phyloP scores from a whole-genome alignment of 345 rosid genomes.

The Corymbia maculata region DNA sequence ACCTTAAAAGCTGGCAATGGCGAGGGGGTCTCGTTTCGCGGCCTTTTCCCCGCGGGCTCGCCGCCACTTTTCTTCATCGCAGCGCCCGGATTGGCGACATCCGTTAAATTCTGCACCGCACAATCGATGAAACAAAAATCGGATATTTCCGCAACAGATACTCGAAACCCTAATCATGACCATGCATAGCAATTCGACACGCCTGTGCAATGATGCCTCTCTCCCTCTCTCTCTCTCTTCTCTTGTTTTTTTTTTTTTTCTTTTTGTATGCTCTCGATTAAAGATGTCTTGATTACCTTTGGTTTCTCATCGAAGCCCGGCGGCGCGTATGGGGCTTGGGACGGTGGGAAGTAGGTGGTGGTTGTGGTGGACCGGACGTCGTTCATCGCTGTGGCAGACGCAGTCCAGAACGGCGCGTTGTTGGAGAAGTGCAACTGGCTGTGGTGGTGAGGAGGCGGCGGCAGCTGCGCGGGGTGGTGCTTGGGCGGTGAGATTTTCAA shows the following conservation, averaged over 20 bases:
- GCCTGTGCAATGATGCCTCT: background rate
- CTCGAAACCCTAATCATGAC: constrained; percentile 15
- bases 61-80: constrained; percentile 65
- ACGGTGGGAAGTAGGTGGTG: constrained; percentile 34
- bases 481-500: constrained; percentile 59
- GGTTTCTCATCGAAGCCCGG: constrained; percentile 26
- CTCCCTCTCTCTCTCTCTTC: background rate
- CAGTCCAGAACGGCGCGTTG: constrained; percentile 90
- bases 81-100: constrained; percentile 34
- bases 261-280: background rate
- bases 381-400: constrained; percentile 33
- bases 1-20: constrained; percentile 95
- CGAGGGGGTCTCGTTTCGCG: constrained; percentile 64
- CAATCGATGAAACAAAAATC: background rate
- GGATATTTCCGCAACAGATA: background rate
- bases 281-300: constrained; percentile 13
- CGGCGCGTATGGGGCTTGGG: constrained; percentile 42
- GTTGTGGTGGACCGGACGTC: constrained; percentile 40
- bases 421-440: constrained; percentile 78
- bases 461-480: constrained; percentile 2
- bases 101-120: constrained; percentile 17
- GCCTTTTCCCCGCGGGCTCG: constrained; percentile 55
- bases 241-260: background rate
- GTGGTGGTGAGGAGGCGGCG: constrained; percentile 1
- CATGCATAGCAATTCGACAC: background rate